Base-by-base conservation (phyloP, 2,329 filamentous ascomycete genomes). In the Botrytis squamosa region DNA sequence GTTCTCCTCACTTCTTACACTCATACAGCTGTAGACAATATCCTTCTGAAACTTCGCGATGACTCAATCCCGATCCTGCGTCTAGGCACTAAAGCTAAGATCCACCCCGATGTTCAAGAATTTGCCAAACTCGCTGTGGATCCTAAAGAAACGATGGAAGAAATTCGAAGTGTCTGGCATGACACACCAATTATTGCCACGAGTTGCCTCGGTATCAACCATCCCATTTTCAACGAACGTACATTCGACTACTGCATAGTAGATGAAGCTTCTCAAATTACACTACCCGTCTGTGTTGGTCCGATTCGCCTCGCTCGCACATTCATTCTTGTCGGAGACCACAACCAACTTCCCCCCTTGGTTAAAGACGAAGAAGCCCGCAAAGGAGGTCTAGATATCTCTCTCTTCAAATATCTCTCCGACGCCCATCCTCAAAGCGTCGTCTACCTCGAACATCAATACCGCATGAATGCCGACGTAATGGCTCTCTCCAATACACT, bases 191-290 rank as follows among this genome's bases (percentile, higher is more conserved):
- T 99, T 42, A 96, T 99, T 4, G 96, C 95, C 7, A 98, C 96
- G 0, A 98, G 96, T 0, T 99, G 96, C 80, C 87, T 99, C 40
- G 94, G 95, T 3, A 93, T 98, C 81, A 95, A 92, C 78, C 96
- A 99, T 81, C 88, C 91, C 3, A 85, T 99, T 14, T 98, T 99
- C 83, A 92, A 89, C 73, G 92, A 95, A 80, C 92, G 96, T 7
- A 90, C 91, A 0, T 99, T 99, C 78, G 96, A 99, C 83, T 98
- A 98, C 81, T 99, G 96, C 80, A 98, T 99, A 76, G 95, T 99
- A 6, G 96, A 99, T 77, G 96, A 99, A 83, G 96, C 96, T 0
- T 98, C 95, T 3, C 96, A 99, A 80, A 98, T 99, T 81, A 99
- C 96, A 0, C 85, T 99, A 33, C 96, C 96, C 0, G 95, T 98